phyloP scores from a whole-genome alignment of 345 rosid species.

The Hibiscus tridactylites region DNA sequence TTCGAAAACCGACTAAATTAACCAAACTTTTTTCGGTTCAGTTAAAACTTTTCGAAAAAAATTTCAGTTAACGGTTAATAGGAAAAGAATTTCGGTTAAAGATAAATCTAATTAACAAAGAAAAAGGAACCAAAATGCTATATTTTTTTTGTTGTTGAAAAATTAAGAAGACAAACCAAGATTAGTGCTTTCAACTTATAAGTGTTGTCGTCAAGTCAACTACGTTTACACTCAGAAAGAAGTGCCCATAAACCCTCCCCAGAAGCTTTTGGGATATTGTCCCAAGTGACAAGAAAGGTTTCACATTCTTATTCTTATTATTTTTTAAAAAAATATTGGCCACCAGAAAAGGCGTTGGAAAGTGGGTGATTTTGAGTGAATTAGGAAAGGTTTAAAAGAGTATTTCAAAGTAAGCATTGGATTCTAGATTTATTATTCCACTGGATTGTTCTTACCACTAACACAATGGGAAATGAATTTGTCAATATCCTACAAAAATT shows the following conservation, averaged over 20 bases:
- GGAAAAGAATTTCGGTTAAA: background rate
- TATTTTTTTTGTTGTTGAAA: background rate
- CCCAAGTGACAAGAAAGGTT: background rate
- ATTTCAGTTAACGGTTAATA: no score
- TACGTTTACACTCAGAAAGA: background rate
- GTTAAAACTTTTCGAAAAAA: no score
- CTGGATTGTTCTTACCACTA: background rate
- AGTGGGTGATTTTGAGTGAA: background rate
- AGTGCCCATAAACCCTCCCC: background rate
- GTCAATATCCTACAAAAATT: background rate
- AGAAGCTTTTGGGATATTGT: background rate
- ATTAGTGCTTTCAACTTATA: background rate
- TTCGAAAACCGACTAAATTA: no score
- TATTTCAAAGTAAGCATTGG: constrained; percentile 1
- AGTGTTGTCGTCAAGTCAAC: background rate
- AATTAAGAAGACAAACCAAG: background rate
- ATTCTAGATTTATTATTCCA: background rate
- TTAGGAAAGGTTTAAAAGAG: background rate
- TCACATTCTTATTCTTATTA: background rate
- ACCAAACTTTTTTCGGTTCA: no score
- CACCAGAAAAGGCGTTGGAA: background rate
- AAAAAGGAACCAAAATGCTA: background rate
- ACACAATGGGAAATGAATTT: background rate
- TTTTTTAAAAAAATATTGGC: background rate
- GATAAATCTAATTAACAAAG: background rate